phyloP scores from a whole-genome alignment of 2,329 filamentous ascomycete species.

The Cladorrhinum sp. region DNA sequence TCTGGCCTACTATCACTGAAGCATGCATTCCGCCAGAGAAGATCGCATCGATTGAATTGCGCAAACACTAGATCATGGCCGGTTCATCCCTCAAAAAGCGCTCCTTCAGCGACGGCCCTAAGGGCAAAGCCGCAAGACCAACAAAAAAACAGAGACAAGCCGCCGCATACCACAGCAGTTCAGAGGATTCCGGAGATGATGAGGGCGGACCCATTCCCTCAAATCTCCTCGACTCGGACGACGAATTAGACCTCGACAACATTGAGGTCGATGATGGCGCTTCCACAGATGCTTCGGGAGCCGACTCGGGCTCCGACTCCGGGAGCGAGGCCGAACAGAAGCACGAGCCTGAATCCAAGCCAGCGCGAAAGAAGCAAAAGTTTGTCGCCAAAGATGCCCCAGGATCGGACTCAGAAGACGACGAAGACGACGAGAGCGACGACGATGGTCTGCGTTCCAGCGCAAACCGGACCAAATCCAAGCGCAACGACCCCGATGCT shows the following conservation, averaged over 20 bases:
- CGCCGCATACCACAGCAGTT: conserved; percentile 52
- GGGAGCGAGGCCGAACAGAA: conserved; percentile 27
- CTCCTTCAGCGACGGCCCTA: conserved; percentile 32
- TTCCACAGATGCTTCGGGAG: conserved; percentile 35
- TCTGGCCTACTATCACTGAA: neutral
- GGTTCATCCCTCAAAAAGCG: conserved; percentile 34
- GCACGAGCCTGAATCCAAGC: conserved; percentile 25
- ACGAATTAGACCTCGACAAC: conserved; percentile 54
- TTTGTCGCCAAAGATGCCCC: conserved; percentile 33
- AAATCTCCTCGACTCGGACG: conserved; percentile 54
- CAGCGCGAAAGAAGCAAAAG: conserved; percentile 16
- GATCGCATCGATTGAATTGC: conserved; percentile 7
- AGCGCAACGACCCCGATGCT: conserved; percentile 86
- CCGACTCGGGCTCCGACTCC: conserved; percentile 35
- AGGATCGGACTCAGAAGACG: conserved; percentile 31
- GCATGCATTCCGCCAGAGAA: conserved; percentile 1
- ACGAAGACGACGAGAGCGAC: conserved; percentile 37
- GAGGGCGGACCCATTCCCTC: conserved; percentile 44
- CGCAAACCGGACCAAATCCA: conserved; percentile 53
- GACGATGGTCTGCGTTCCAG: conserved; percentile 29
- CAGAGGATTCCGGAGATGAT: conserved; percentile 39
- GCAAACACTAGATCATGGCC: conserved; percentile 28
- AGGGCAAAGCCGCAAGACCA: conserved; percentile 38
- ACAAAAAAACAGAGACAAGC: conserved; percentile 51
- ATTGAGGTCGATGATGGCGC: conserved; percentile 49